phyloP scores from a whole-genome alignment of 495 filamentous ascomycete genomes.

The Aspergillus indologenus region DNA sequence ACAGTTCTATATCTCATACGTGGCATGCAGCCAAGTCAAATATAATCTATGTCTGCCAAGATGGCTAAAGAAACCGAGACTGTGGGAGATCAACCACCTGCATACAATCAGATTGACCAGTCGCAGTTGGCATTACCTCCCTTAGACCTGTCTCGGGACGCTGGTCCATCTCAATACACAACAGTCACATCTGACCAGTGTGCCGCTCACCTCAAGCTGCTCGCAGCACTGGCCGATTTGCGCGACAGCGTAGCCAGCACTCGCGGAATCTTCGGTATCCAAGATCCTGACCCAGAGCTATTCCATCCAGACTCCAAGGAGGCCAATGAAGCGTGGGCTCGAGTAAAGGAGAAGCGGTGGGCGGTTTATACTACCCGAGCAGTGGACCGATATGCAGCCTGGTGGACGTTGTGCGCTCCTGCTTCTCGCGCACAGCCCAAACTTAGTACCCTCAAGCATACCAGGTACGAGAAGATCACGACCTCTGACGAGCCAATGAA shows the following conservation, averaged over 20 bases:
- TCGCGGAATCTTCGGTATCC: conserved; percentile 64
- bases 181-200: conserved; percentile 47
- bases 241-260: conserved; percentile 61
- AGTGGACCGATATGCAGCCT: conserved; percentile 67
- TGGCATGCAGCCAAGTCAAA: background rate
- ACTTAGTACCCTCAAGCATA: conserved; percentile 5
- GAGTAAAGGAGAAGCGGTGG: conserved; percentile 77
- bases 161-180: conserved; percentile 14
- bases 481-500: background rate
- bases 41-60: background rate
- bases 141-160: conserved; percentile 15
- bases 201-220: conserved; percentile 73
- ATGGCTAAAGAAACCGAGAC: conserved; percentile 8
- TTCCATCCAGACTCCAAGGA: conserved; percentile 10
- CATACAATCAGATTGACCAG: conserved; percentile 19
- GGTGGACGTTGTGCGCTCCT: conserved; percentile 53
- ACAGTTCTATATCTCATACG: background rate
- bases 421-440: conserved; percentile 6
- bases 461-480: conserved; percentile 19
- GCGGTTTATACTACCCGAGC: conserved; percentile 70
- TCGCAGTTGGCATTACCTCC: conserved; percentile 14
- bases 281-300: conserved; percentile 41
- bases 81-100: conserved; percentile 14
- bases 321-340: conserved; percentile 30
- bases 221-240: conserved; percentile 65